These are phyloP conservation scores for Trichosporon ovoides DNA, from an alignment of 1,284 basidiomycete species.

Conservation along the genomic window DNA sequence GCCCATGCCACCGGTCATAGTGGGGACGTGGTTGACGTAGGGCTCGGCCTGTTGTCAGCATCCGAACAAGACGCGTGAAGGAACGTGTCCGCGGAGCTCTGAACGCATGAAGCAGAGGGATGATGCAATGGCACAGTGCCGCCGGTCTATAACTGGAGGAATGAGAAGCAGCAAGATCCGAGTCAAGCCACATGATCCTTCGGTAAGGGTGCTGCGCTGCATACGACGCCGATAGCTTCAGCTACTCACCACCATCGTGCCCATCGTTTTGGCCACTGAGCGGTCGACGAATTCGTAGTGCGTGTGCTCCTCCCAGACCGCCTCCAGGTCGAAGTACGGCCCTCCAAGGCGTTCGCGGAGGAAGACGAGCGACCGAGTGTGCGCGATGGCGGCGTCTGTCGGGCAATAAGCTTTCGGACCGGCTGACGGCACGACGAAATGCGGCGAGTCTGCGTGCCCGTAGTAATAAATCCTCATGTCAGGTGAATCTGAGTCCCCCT, in stretches of 20 bases:
- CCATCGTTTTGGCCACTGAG: constrained; percentile 31
- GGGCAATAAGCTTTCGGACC: constrained; percentile 20
- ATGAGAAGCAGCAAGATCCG: not conserved
- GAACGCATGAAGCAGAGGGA: not conserved
- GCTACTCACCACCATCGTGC: constrained; percentile 29
- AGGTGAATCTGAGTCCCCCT: not conserved
- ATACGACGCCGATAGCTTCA: not conserved
- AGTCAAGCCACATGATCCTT: not conserved
- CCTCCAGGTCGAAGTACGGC: constrained; percentile 23
- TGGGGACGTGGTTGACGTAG: constrained; percentile 32
- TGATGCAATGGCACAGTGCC: not conserved
- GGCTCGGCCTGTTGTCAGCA: constrained; percentile 21
- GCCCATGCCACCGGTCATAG: constrained; percentile 54
- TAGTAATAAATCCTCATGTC: constrained; percentile 11
- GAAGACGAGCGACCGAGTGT: constrained; percentile 19
- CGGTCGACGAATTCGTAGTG: constrained; percentile 26
- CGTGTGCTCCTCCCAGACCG: constrained; percentile 24
- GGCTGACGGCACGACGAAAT: constrained; percentile 21
- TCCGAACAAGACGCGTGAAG: no score
- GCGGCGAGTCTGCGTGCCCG: constrained; percentile 10
- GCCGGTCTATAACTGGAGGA: not conserved
- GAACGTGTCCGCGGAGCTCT: not conserved
- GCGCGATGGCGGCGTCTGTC: constrained; percentile 14
- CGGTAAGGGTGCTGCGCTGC: no score
- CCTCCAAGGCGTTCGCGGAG: constrained; percentile 17